Evolutionary conservation across 208 protist species (phyloP).

Genomic region (Trichomonas gallinae): DNA sequence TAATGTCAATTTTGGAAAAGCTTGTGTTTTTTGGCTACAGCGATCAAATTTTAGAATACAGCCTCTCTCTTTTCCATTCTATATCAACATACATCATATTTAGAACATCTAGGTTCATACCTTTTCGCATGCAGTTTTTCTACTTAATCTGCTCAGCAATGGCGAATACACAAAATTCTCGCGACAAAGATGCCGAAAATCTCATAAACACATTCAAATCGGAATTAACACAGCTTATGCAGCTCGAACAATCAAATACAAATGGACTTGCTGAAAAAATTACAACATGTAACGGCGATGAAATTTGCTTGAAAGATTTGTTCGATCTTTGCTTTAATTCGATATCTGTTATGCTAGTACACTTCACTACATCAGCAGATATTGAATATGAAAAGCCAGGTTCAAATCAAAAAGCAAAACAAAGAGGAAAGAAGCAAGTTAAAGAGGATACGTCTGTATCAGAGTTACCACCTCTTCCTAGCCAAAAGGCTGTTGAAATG

Average conservation of each 20-base stretch:
- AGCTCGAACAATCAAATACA: slow-evolving; percentile 17
- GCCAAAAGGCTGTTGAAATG: neutral
- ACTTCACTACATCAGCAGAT: neutral
- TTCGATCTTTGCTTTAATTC: neutral
- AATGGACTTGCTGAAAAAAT: neutral
- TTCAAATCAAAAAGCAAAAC: neutral
- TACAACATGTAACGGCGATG: neutral
- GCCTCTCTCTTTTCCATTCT: neutral
- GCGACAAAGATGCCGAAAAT: neutral
- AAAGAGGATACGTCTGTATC: neutral
- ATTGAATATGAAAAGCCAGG: neutral
- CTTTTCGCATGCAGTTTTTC: neutral
- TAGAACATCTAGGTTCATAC: neutral
- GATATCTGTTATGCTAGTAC: neutral
- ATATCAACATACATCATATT: neutral
- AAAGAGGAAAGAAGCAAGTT: neutral
- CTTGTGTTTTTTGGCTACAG: neutral
- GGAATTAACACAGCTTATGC: neutral
- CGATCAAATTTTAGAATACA: neutral
- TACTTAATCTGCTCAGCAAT: neutral
- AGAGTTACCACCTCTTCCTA: neutral
- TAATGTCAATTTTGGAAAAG: neutral
- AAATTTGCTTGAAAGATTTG: neutral
- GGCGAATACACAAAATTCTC: neutral
- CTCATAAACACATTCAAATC: neutral